A percentile compares a stretch with the other conserved stretches of the same genome.
Conservation (phyloP, 768 basidiomycete genomes). For the Rhodotorula toruloides region DNA sequence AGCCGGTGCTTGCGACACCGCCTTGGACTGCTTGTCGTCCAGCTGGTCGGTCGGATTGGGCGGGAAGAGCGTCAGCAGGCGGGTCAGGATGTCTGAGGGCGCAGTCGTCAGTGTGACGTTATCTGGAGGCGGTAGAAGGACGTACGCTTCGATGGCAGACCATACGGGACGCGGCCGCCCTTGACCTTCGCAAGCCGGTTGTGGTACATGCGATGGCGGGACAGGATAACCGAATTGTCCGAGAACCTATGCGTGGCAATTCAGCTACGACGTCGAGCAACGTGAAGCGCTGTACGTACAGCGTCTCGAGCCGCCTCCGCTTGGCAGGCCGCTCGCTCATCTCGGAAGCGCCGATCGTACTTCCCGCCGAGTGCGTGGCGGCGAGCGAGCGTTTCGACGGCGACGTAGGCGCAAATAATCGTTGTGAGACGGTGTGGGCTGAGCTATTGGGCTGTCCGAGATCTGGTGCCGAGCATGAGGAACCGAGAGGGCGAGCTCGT, state of each 20-base stretch:
- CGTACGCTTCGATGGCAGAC: slow-evolving; percentile 66
- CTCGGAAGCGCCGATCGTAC: background rate
- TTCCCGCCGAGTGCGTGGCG: slow-evolving; percentile 3
- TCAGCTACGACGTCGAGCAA: too few relatives aligned
- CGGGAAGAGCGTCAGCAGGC: slow-evolving; percentile 2
- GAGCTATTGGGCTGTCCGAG: background rate
- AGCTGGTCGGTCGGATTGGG: background rate
- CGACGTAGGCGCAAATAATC: background rate
- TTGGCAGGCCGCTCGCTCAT: background rate
- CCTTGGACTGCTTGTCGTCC: background rate
- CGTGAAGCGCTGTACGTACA: background rate
- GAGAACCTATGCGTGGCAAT: background rate
- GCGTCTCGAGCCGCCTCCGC: slow-evolving; percentile 7
- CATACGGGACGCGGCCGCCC: slow-evolving; percentile 54
- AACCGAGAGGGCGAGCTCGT: background rate
- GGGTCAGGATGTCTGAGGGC: slow-evolving; percentile 25
- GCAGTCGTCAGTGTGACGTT: background rate
- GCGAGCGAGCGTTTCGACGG: background rate
- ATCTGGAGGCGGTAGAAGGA: background rate
- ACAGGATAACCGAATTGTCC: slow-evolving; percentile 16
- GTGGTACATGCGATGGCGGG: slow-evolving; percentile 63
- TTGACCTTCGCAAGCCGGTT: slow-evolving; percentile 51
- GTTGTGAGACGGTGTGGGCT: background rate
- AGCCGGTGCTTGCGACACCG: slow-evolving; percentile 40
- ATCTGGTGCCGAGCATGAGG: background rate